phyloP scores from a whole-genome alignment of 441 rosid genomes.

The Corymbia citriodora region DNA sequence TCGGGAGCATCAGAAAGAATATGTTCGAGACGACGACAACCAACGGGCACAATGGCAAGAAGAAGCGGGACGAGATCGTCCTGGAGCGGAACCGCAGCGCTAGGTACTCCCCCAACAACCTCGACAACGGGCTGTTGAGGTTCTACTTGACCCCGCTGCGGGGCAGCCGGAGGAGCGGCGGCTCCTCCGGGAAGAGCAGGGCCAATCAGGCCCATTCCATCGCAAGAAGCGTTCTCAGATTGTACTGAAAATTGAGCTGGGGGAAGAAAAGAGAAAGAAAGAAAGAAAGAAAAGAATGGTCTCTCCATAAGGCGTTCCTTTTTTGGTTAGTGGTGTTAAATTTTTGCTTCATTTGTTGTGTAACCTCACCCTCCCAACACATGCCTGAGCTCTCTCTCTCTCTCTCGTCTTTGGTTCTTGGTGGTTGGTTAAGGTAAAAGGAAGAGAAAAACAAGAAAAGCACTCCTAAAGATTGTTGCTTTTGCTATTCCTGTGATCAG shows the following conservation, averaged over 20 bases:
- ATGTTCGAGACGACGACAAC: constrained; percentile 21
- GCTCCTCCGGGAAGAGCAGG: constrained; percentile 60
- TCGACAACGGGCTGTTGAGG: constrained; percentile 78
- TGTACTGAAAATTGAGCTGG: constrained; percentile 55
- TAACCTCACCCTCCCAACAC: background rate
- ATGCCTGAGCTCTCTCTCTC: background rate
- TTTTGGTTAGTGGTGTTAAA: background rate
- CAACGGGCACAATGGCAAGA: constrained; percentile 41
- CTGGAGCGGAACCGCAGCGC: constrained; percentile 85
- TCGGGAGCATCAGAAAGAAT: constrained; percentile 41
- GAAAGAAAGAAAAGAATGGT: background rate
- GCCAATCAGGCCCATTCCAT: constrained; percentile 84
- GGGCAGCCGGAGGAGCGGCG: constrained; percentile 64
- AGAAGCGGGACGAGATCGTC: constrained; percentile 63
- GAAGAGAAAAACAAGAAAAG: background rate
- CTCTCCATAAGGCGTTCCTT: background rate
- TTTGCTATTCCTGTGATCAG: background rate
- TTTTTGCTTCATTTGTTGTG: background rate
- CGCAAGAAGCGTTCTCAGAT: constrained; percentile 77
- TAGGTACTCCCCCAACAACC: constrained; percentile 71
- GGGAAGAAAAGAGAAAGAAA: background rate
- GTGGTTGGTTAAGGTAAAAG: background rate
- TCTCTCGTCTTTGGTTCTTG: background rate
- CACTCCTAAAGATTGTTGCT: background rate
- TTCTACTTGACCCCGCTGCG: constrained; percentile 79